Evolutionary conservation across 768 basidiomycete species (phyloP).

Genomic region (Exidia glandulosa): DNA sequence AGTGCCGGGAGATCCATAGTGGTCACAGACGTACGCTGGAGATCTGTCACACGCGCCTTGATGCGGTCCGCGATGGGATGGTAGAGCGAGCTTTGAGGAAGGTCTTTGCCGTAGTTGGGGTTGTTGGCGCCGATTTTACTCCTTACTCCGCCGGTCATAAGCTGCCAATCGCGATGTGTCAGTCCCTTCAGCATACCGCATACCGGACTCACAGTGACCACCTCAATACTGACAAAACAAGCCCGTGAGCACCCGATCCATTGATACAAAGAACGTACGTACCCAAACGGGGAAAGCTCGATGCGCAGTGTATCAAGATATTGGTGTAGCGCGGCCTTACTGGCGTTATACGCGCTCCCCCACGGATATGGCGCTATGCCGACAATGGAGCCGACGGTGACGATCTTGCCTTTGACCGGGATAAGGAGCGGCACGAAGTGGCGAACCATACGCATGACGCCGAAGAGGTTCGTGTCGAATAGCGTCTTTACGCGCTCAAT

Average conservation of each 20-base stretch:
- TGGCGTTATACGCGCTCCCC: conserved; percentile 18
- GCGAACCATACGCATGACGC: conserved; percentile 21
- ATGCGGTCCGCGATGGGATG: conserved; percentile 4
- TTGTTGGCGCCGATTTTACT: conserved; percentile 2
- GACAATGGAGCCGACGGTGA: conserved; percentile 19
- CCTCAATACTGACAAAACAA: conserved; percentile 1
- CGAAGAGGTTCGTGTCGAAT: conserved; percentile 24
- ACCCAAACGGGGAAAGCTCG: no score
- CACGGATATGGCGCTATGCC: conserved; percentile 20
- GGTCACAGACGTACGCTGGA: neutral
- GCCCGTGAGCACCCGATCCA: no score
- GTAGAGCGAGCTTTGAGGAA: conserved; percentile 2
- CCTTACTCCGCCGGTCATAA: conserved; percentile 4
- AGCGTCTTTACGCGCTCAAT: conserved; percentile 13
- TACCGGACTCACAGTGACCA: conserved; percentile 1
- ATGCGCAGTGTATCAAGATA: conserved; percentile 21
- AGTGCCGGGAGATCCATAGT: no score
- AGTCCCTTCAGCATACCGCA: neutral
- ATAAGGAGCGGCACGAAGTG: conserved; percentile 20
- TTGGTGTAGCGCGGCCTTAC: conserved; percentile 23
- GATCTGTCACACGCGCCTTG: neutral
- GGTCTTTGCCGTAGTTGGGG: neutral
- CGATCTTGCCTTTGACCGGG: conserved; percentile 18
- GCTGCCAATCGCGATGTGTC: neutral
- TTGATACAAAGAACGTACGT: no score